Conservation (phyloP, 306 rosid species). For the Hippophae rhamnoides region DNA sequence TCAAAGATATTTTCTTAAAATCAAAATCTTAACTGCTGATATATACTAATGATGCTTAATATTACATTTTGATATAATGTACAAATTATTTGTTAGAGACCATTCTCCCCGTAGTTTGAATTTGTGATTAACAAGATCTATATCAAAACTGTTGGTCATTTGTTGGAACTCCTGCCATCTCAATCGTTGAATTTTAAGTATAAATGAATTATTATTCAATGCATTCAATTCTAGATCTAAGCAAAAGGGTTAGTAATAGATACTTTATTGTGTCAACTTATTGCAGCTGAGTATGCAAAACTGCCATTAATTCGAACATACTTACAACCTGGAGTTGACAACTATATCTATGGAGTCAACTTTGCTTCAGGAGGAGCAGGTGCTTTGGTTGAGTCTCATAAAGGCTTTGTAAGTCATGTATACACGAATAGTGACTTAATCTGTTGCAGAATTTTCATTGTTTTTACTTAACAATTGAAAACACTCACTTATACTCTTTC, state of each 20-base stretch:
- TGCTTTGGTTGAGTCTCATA: neutral
- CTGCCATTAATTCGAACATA: constrained; percentile 20
- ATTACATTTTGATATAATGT: neutral
- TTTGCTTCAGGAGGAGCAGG: constrained; percentile 36
- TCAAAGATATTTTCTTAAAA: too few species aligned
- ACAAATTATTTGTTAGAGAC: neutral
- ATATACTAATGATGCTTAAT: too few species aligned
- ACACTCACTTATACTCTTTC: neutral
- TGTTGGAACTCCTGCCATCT: too few species aligned
- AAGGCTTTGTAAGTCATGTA: neutral
- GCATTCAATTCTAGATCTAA: too few species aligned
- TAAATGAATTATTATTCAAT: too few species aligned
- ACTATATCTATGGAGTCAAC: constrained; percentile 16
- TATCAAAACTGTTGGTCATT: neutral
- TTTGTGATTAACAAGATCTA: neutral
- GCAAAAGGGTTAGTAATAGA: too few species aligned
- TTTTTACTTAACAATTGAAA: neutral
- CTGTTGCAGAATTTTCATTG: neutral
- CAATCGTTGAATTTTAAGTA: too few species aligned
- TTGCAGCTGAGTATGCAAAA: constrained; percentile 25
- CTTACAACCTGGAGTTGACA: constrained; percentile 13
- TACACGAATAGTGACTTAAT: neutral
- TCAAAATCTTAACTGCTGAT: too few species aligned
- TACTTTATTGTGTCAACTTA: too few species aligned
- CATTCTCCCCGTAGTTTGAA: too few species aligned